phyloP scores from a whole-genome alignment of 495 filamentous ascomycete species.

The Amorphotheca resinae region DNA sequence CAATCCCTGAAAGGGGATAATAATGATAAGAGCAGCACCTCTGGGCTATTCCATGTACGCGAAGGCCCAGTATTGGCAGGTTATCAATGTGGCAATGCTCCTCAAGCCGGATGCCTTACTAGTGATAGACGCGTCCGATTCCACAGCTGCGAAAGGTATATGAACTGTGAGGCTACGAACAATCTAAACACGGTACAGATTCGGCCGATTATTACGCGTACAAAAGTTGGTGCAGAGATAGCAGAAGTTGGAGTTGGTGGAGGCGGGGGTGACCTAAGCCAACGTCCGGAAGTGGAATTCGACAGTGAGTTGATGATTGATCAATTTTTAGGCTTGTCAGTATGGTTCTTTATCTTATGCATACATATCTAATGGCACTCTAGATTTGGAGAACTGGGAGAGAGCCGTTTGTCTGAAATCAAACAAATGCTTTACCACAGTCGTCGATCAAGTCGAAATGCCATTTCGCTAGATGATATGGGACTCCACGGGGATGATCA shows the following conservation, averaged over 20 bases:
- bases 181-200: constrained; percentile 61
- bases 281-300: constrained; percentile 50
- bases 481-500: constrained; percentile 27
- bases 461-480: constrained; percentile 31
- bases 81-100: constrained; percentile 60
- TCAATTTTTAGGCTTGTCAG: constrained; percentile 34
- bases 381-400: too few species aligned
- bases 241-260: constrained; percentile 67
- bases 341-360: too few species aligned
- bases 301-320: constrained; percentile 31
- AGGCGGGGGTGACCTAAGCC: constrained; percentile 61
- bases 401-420: constrained; percentile 19
- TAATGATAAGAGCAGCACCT: constrained; percentile 12
- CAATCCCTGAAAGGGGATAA: constrained; percentile 36
- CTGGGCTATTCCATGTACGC: constrained; percentile 27
- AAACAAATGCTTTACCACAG: constrained; percentile 19
- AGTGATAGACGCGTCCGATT: constrained; percentile 49
- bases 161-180: constrained; percentile 44
- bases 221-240: constrained; percentile 43
- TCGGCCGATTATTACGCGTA: constrained; percentile 55
- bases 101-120: constrained; percentile 61
- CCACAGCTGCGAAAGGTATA: constrained; percentile 76
- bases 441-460: constrained; percentile 5
- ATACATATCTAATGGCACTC: too few species aligned
- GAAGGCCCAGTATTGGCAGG: constrained; percentile 62